Evolutionary conservation across 768 basidiomycete species (phyloP).

Genomic region (Strobilomyces confusus): DNA sequence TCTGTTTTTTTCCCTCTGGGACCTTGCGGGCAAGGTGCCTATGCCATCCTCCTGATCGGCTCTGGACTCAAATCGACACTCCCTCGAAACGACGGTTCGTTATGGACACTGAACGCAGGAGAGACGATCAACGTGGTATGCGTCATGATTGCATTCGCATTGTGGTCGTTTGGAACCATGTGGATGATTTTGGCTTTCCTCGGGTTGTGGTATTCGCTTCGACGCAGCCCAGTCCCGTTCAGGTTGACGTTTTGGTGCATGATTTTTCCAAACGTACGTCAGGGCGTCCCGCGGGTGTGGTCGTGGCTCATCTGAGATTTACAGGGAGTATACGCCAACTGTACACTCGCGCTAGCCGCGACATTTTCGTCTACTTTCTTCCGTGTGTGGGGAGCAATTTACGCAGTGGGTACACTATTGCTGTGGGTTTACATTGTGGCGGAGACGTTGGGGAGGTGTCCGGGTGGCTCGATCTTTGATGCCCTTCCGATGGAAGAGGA

Average conservation of each 20-base stretch:
- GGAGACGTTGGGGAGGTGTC: slow-evolving; percentile 37
- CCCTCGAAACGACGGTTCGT: slow-evolving; percentile 35
- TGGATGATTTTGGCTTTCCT: slow-evolving; percentile 58
- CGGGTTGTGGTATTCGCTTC: slow-evolving; percentile 41
- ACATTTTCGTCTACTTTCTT: slow-evolving; percentile 53
- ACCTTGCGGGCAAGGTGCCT: slow-evolving; percentile 66
- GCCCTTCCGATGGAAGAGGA: slow-evolving; percentile 38
- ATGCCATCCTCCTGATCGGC: slow-evolving; percentile 53
- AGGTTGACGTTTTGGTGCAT: slow-evolving; percentile 61
- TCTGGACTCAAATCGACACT: slow-evolving; percentile 39
- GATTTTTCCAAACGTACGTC: slow-evolving; percentile 64
- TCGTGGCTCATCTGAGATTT: neutral
- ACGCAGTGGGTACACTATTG: slow-evolving; percentile 45
- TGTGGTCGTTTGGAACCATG: slow-evolving; percentile 64
- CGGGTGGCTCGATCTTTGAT: slow-evolving; percentile 40
- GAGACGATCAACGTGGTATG: slow-evolving; percentile 44
- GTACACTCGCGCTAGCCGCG: slow-evolving; percentile 49
- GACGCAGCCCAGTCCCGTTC: slow-evolving; percentile 45
- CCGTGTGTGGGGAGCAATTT: slow-evolving; percentile 54
- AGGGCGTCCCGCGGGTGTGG: neutral
- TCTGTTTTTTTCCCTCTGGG: slow-evolving; percentile 73
- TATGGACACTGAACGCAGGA: slow-evolving; percentile 32
- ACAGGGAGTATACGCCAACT: slow-evolving; percentile 64
- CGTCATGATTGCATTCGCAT: slow-evolving; percentile 43
- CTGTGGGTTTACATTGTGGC: slow-evolving; percentile 49